Conservation (phyloP, 2,329 filamentous ascomycete species). For the Cryphonectria parasitica region DNA sequence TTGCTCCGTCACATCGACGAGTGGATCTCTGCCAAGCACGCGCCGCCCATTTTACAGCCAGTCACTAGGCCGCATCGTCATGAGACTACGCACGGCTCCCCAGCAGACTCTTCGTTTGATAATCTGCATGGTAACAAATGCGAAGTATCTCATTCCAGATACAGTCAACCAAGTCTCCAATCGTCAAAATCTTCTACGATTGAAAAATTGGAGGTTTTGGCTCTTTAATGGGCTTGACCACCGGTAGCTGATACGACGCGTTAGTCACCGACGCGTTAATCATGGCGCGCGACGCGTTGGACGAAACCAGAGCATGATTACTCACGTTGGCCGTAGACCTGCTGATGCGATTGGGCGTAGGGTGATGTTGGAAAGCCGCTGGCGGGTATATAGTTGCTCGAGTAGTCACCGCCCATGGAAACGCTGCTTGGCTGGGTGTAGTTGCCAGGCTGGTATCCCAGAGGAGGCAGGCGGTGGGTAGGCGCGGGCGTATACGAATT, state of each 20-base stretch:
- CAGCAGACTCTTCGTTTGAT: not conserved
- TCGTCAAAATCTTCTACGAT: not conserved
- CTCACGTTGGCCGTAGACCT: slow-evolving; percentile 63
- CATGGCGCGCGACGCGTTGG: slow-evolving; percentile 32
- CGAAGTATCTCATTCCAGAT: not conserved
- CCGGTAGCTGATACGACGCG: slow-evolving; percentile 36
- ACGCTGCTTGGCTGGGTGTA: slow-evolving; percentile 52
- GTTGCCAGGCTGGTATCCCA: slow-evolving; percentile 70
- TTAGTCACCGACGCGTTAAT: slow-evolving; percentile 38
- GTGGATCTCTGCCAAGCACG: not conserved
- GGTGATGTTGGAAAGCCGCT: slow-evolving; percentile 63
- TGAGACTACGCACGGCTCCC: not conserved
- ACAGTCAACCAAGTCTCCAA: not conserved
- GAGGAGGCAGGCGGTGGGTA: slow-evolving; percentile 70
- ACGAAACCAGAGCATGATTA: slow-evolving; percentile 35
- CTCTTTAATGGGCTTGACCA: slow-evolving; percentile 31
- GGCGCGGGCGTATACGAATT: slow-evolving; percentile 63
- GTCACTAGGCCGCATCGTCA: not conserved
- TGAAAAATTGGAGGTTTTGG: not conserved
- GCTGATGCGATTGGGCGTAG: slow-evolving; percentile 59
- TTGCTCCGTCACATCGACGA: not conserved
- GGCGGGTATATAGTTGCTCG: slow-evolving; percentile 48
- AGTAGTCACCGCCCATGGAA: slow-evolving; percentile 63
- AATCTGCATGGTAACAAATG: not conserved
- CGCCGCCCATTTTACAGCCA: not conserved